phyloP scores from a whole-genome alignment of 2,329 filamentous ascomycete species.

The Zymoseptoria tritici region DNA sequence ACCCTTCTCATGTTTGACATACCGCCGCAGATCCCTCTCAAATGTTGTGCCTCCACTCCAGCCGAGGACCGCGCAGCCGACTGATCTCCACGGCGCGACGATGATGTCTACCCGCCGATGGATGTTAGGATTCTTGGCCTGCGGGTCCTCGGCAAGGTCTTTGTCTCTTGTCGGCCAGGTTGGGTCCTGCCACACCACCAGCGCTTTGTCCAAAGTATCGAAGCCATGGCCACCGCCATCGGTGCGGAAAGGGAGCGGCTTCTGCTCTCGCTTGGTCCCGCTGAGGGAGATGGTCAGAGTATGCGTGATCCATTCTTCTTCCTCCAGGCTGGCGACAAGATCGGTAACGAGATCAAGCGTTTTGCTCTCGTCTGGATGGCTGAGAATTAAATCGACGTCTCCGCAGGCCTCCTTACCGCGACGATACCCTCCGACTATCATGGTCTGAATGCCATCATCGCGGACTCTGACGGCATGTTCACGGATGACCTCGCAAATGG shows the following conservation, averaged over 20 bases:
- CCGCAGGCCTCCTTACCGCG: constrained; percentile 66
- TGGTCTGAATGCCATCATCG: constrained; percentile 46
- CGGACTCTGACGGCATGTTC: constrained; percentile 59
- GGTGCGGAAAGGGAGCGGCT: constrained; percentile 48
- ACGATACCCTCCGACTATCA: constrained; percentile 73
- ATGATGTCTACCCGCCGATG: constrained; percentile 91
- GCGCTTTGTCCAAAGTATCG: constrained; percentile 81
- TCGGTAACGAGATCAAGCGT: constrained; percentile 65
- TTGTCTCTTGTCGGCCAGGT: constrained; percentile 32
- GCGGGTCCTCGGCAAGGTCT: constrained; percentile 30
- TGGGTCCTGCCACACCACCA: constrained; percentile 85
- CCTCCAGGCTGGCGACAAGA: constrained; percentile 65
- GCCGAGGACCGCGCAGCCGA: constrained; percentile 78
- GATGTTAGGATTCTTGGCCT: constrained; percentile 58
- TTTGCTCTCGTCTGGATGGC: constrained; percentile 61
- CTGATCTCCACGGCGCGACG: constrained; percentile 77
- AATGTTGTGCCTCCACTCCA: constrained; percentile 85
- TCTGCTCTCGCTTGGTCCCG: constrained; percentile 66
- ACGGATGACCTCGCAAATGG: constrained; percentile 58
- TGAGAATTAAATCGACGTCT: constrained; percentile 81
- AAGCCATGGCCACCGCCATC: constrained; percentile 55
- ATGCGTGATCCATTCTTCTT: constrained; percentile 67
- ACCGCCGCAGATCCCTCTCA: constrained; percentile 73
- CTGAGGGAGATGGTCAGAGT: constrained; percentile 63
- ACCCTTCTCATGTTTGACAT: constrained; percentile 62